Percentiles rank a stretch among this genome's conserved stretches.
phyloP scores from a whole-genome alignment of 2,329 filamentous ascomycete genomes.

The Ophiocordyceps sinensis region DNA sequence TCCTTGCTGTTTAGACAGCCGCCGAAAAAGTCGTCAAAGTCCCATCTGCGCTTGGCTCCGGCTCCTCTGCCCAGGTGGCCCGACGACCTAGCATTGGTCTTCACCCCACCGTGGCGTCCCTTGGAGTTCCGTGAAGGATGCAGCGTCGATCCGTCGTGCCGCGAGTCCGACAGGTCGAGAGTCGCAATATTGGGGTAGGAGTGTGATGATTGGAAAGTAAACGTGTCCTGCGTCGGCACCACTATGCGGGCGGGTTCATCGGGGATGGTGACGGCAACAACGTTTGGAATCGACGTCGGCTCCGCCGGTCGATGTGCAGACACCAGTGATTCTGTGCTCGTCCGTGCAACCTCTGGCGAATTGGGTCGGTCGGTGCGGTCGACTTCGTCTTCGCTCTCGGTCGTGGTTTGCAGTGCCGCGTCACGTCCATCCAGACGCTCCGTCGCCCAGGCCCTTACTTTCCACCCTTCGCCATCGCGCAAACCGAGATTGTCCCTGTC shows the following conservation, averaged over 20 bases:
- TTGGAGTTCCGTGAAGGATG: constrained; percentile 13
- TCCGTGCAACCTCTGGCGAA: constrained; percentile 42
- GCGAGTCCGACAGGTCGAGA: constrained; percentile 41
- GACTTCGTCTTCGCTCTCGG: constrained; percentile 56
- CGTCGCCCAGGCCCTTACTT: constrained; percentile 48
- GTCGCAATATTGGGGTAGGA: constrained; percentile 47
- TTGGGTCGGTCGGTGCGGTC: constrained; percentile 47
- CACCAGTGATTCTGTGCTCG: constrained; percentile 25
- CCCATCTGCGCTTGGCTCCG: constrained; percentile 59
- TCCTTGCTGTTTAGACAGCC: constrained; percentile 52
- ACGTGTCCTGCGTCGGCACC: constrained; percentile 44
- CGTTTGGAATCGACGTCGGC: constrained; percentile 11
- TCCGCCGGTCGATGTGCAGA: constrained; percentile 11
- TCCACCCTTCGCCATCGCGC: constrained; percentile 61
- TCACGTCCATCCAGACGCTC: constrained; percentile 54
- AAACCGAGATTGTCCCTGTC: constrained; percentile 70
- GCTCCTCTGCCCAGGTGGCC: constrained; percentile 45
- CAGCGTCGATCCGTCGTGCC: constrained; percentile 21
- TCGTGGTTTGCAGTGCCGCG: constrained; percentile 32
- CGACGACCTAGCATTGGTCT: constrained; percentile 12
- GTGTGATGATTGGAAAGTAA: constrained; percentile 55
- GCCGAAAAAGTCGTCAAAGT: constrained; percentile 64
- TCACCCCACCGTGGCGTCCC: constrained; percentile 12
- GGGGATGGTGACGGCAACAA: constrained; percentile 8
- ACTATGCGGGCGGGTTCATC: constrained; percentile 24